Evolutionary conservation across 2,329 filamentous ascomycete species (phyloP).

Genomic region (Trichoderma asperellum): DNA sequence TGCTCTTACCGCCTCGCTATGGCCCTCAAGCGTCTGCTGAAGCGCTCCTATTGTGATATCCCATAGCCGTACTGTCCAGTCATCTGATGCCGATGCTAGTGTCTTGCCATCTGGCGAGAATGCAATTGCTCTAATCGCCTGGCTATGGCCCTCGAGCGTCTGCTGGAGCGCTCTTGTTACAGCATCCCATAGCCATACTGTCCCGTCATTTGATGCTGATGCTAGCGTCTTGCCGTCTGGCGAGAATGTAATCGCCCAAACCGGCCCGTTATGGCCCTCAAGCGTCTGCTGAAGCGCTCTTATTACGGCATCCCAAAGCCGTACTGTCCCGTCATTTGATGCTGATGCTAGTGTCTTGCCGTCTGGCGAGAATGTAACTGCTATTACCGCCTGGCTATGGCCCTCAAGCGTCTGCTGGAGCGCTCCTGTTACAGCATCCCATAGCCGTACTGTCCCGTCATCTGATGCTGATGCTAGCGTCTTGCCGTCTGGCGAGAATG

Average conservation of each 20-base stretch:
- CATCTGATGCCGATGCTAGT: neutral
- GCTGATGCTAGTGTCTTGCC: neutral
- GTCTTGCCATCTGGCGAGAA: neutral
- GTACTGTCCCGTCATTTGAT: neutral
- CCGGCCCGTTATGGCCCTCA: too few species aligned
- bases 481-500: neutral
- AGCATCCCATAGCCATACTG: neutral
- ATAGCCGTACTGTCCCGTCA: neutral
- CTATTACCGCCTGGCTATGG: neutral
- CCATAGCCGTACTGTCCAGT: neutral
- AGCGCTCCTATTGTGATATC: neutral
- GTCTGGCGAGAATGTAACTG: neutral
- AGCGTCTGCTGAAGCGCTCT: neutral
- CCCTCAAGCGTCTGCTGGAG: neutral
- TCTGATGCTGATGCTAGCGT: neutral
- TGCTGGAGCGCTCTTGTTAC: neutral
- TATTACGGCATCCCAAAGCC: neutral
- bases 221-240: neutral
- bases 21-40: too few species aligned
- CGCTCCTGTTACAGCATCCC: neutral
- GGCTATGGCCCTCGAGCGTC: neutral
- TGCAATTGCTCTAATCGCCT: neutral
- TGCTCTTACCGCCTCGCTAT: too few species aligned
- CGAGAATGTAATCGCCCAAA: neutral
- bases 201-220: neutral